phyloP scores from a whole-genome alignment of 345 rosid genomes.

The Camelina neglecta region DNA sequence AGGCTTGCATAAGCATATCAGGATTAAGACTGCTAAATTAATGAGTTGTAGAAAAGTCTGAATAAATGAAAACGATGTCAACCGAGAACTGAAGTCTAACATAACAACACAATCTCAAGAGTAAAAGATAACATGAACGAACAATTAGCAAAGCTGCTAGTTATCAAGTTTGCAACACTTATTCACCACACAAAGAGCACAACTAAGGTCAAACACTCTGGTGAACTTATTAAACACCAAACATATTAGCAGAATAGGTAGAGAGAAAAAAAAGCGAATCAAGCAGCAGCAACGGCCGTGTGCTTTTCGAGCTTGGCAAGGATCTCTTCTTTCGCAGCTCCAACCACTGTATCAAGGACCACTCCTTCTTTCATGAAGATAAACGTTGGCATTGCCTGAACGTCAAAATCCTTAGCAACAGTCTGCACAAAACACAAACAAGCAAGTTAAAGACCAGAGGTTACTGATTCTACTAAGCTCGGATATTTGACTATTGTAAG shows the following conservation, averaged over 20 bases:
- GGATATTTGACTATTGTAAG: neutral
- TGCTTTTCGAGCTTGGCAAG: conserved; percentile 55
- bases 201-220: neutral
- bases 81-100: neutral
- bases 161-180: conserved; percentile 37
- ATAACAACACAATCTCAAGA: neutral
- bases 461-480: neutral
- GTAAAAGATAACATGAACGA: neutral
- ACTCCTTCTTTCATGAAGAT: conserved; percentile 62
- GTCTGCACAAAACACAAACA: conserved; percentile 44
- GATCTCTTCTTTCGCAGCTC: conserved; percentile 70
- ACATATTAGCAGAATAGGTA: conserved; percentile 15
- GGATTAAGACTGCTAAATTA: neutral
- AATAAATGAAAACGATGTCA: neutral
- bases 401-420: conserved; percentile 63
- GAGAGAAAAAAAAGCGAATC: conserved; percentile 2
- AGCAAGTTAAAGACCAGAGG: neutral
- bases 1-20: neutral
- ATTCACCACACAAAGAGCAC: conserved; percentile 32
- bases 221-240: conserved; percentile 32
- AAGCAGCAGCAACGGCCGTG: conserved; percentile 47
- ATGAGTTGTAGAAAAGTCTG: neutral
- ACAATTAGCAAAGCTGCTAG: conserved; percentile 14
- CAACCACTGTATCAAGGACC: conserved; percentile 61
- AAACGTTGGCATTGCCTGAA: conserved; percentile 84